Base-by-base conservation (phyloP, 2,329 filamentous ascomycete species). In the Aspergillus pseudonomiae region DNA sequence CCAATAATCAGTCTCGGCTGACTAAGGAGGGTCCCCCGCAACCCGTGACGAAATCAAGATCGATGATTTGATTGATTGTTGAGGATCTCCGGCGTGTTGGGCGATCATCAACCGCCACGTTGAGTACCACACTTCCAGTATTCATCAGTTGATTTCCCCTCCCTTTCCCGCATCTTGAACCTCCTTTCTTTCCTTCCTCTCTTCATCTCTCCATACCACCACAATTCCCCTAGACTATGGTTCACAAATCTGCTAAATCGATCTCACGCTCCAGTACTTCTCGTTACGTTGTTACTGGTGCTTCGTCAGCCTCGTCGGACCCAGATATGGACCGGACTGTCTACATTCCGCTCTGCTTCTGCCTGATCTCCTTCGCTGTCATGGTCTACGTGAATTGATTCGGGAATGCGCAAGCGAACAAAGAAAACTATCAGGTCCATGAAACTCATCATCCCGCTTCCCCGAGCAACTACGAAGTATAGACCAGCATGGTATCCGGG, bases 321-420 rank as follows among this genome's bases (percentile, higher is more conserved):
- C 55, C 67, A 60, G 72, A 75, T 32, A 76, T 76, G 71, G 75
- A 77, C 59, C 72, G 68, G 64, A 74, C 70, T 52, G 73, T 76
- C 65, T 76, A 75, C 54, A 76, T 77, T 39, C 74, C 75, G 19
- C 69, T 77, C 30, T 77, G 75, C 63, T 75, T 77, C 69, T 77
- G 75, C 63, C 67, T 77, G 57, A 71, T 77, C 64, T 77, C 75
- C 39, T 77, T 77, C 63, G 75, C 74, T n/a, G 75, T 77, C 58
- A 73, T 77, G 68, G 69, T 74, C 63, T 77, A 75, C 63, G 62
- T 71, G 68, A 73, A 76, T 67, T 77, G 67, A 69, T 64, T 53
- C 32, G 34, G 21, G 21, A 39, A 36, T 14, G 26, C 52, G 21
- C 19, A 55, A 55, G 32, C 9, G 52, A 36, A 54, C 52, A 36